phyloP scores from a whole-genome alignment of 352 stramenopile species.

The Phytophthora sojae region DNA sequence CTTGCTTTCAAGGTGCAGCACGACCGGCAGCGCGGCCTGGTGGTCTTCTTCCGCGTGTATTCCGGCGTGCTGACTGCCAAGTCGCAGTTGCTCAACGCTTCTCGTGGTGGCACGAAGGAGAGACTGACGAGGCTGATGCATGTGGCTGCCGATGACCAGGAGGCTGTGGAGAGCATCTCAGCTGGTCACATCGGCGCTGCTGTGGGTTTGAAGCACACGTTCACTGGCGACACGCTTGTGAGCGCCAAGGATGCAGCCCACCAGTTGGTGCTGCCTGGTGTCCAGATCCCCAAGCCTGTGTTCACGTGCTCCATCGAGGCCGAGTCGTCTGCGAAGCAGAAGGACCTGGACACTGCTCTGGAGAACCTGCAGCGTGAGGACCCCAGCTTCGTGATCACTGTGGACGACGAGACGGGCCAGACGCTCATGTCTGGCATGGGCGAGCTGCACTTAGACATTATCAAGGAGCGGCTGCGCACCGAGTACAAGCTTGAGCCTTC shows the following conservation, averaged over 20 bases:
- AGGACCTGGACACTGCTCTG: slow-evolving; percentile 88
- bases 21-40: slow-evolving; percentile 72
- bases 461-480: slow-evolving; percentile 88
- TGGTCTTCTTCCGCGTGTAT: slow-evolving; percentile 96
- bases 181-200: slow-evolving; percentile 93
- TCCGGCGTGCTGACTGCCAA: slow-evolving; percentile 89
- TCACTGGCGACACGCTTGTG: slow-evolving; percentile 95
- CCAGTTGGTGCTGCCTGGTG: slow-evolving; percentile 59
- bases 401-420: slow-evolving; percentile 97
- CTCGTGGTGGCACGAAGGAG: slow-evolving; percentile 61
- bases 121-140: slow-evolving; percentile 85
- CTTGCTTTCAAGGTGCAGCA: slow-evolving; percentile 86
- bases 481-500: slow-evolving; percentile 92
- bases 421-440: slow-evolving; percentile 98
- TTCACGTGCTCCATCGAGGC: slow-evolving; percentile 94
- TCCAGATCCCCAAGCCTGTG: slow-evolving; percentile 84
- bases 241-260: slow-evolving; percentile 62
- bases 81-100: slow-evolving; percentile 82
- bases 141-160: slow-evolving; percentile 89
- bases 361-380: slow-evolving; percentile 90
- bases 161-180: slow-evolving; percentile 86
- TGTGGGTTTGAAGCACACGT: slow-evolving; percentile 92
- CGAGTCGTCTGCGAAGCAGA: slow-evolving; percentile 85
- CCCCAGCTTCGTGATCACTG: slow-evolving; percentile 96
- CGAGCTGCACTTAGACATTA: slow-evolving; percentile 95